These are phyloP conservation scores for Sporothrix brunneoviolacea DNA, from an alignment of 2,329 filamentous ascomycete species.

Conservation along the genomic window DNA sequence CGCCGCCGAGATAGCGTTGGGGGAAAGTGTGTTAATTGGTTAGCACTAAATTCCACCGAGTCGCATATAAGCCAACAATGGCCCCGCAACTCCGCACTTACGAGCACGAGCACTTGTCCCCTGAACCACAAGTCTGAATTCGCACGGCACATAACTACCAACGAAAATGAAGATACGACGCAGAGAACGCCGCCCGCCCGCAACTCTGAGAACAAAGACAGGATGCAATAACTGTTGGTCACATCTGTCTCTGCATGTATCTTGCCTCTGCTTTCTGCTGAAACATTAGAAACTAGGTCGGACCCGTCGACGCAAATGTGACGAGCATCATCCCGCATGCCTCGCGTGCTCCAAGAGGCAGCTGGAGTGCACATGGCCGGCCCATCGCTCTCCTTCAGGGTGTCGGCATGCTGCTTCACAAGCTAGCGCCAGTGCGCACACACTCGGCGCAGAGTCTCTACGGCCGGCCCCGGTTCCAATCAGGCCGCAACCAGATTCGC, in stretches of 20 bases:
- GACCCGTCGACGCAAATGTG: background rate
- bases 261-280: no score
- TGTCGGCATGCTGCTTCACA: no score
- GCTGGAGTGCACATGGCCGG: background rate
- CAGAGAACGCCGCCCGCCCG: conserved; percentile 1
- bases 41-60: background rate
- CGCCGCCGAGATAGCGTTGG: background rate
- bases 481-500: no score
- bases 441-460: background rate
- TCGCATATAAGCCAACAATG: no score
- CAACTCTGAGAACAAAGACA: background rate
- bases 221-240: conserved; percentile 5
- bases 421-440: no score
- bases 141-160: background rate
- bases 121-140: no score
- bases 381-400: no score
- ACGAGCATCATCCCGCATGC: conserved; percentile 4
- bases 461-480: background rate
- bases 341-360: background rate
- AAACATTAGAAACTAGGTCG: no score
- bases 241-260: background rate
- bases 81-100: background rate
- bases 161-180: background rate
- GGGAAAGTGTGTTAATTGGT: conserved; percentile 7
- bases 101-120: no score